Evolutionary conservation across 1,139 yeast genomes (phyloP), one percentile per base, ranked within the genome.

Genomic region (Yamadazyma siamensis): DNA sequence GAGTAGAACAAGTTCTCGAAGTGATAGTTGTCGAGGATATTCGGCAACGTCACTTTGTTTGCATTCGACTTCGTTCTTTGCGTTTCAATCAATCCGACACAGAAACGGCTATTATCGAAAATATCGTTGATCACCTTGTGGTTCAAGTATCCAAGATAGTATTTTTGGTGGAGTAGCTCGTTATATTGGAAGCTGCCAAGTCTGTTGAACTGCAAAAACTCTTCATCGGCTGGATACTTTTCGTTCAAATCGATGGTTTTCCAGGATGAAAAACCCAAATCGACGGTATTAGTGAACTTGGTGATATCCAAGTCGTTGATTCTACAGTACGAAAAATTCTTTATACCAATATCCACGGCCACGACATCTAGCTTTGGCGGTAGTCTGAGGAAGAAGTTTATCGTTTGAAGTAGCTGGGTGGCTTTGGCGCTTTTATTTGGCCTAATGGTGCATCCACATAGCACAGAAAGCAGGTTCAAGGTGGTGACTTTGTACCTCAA

Each of bases 251-350:
- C 49, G 8, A 54, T 13, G 27, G 62, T 62, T 27, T 51, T 47
- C 72, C 72, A 65, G 12, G 41, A 34, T 11, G 37, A 19, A 28
- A 44, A 41, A 21, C 18, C 21, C 7, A 42, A 9, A 8, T 23
- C 11, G 8, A 33, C 13, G 13, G 27, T 20, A 6, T n/a, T 11
- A 3, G 14, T 21, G 19, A 37, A 34, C 4, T 17, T 10, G 8
- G 23, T 26, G 19, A 46, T 34, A 32, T 51, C 37, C 22, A 46
- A 32, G 4, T 36, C 33, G 19, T 35, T 28, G 10, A 54, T 39
- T 28, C 51, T 50, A 43, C 72, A 65, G 39, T 56, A 65, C 3
- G 69, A 55, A 35, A 66, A 63, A 45, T 66, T 65, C 44, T 65
- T 65, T 32, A 65, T 45, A 5, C 73, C 73, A 10, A 66, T 52